Percentiles rank a stretch among this genome's conserved stretches.
These are phyloP conservation scores for Ascochyta koolunga DNA, from an alignment of 2,329 filamentous ascomycete genomes.

Conservation along the genomic window DNA sequence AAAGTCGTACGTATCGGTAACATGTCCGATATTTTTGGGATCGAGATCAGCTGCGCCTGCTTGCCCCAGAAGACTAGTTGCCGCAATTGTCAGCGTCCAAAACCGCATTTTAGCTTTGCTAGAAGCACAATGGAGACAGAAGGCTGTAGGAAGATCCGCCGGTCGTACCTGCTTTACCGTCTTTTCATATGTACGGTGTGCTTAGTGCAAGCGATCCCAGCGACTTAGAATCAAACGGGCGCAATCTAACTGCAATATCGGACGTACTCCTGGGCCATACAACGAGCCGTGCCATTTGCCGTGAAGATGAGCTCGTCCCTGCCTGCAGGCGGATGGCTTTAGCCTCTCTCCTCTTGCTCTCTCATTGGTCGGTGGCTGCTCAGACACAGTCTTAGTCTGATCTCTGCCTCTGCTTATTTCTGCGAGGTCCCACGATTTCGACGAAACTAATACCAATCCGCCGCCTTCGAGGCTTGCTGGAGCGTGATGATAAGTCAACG, in stretches of 20 bases:
- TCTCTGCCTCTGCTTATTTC: conserved; percentile 1
- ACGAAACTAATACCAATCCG: neutral
- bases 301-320: neutral
- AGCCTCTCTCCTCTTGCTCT: neutral
- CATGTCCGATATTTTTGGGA: neutral
- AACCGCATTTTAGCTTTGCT: conserved; percentile 1
- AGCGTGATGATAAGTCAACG: too few species aligned
- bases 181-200: neutral
- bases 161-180: neutral
- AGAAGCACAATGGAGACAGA: neutral
- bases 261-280: conserved; percentile 4
- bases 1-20: conserved; percentile 4
- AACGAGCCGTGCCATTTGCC: conserved; percentile 1
- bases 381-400: neutral
- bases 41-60: neutral
- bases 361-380: neutral
- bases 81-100: neutral
- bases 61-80: neutral
- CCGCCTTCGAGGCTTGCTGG: too few species aligned
- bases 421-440: neutral
- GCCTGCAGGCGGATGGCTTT: conserved; percentile 3
- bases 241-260: conserved; percentile 2
- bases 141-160: neutral
- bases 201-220: neutral
- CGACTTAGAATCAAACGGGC: neutral